Conservation (phyloP, 2,329 filamentous ascomycete genomes). For the Neospermospora avenae region DNA sequence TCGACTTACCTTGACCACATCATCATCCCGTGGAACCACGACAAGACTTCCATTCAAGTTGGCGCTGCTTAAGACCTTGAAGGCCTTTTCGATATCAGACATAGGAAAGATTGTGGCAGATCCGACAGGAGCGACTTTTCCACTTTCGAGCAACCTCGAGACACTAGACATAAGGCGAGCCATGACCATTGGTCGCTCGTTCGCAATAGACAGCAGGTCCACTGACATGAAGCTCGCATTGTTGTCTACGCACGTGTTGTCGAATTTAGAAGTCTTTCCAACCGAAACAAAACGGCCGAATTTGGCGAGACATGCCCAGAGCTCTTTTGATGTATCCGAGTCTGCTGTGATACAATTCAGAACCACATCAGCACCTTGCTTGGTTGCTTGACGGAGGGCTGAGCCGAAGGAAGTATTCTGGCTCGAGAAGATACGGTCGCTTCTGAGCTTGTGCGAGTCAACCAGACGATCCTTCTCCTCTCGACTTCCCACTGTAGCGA, state of each 20-base stretch:
- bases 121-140: conserved; percentile 40
- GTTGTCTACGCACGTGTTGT: conserved; percentile 35
- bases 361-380: conserved; percentile 32
- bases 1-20: conserved; percentile 41
- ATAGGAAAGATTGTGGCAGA: conserved; percentile 36
- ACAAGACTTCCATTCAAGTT: conserved; percentile 24
- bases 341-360: conserved; percentile 29
- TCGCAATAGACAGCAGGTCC: conserved; percentile 42
- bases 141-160: conserved; percentile 36
- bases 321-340: conserved; percentile 26
- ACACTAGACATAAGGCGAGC: conserved; percentile 39
- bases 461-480: conserved; percentile 27
- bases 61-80: conserved; percentile 25
- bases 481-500: conserved; percentile 27
- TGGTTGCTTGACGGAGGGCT: conserved; percentile 25
- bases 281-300: conserved; percentile 42
- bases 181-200: conserved; percentile 41
- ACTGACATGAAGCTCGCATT: conserved; percentile 43
- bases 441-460: conserved; percentile 17
- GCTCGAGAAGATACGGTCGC: conserved; percentile 25
- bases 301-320: conserved; percentile 36
- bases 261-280: conserved; percentile 30
- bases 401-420: conserved; percentile 24
- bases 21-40: conserved; percentile 41
- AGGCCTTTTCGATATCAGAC: conserved; percentile 31